phyloP scores from a whole-genome alignment of 768 basidiomycete species.

The Naematelia encephala region DNA sequence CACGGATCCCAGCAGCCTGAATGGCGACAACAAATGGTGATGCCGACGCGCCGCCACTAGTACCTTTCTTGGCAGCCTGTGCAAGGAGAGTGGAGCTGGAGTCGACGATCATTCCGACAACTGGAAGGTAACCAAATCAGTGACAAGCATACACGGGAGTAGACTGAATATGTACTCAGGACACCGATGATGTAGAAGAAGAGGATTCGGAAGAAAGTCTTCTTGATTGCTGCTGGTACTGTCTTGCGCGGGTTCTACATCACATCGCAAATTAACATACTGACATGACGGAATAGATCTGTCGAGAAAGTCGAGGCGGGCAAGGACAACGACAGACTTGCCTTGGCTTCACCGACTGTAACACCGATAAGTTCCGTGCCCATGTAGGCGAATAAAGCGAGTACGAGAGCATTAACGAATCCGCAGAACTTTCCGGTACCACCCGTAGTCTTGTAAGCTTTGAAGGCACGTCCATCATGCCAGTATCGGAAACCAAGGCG shows the following conservation, averaged over 20 bases:
- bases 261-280: not conserved
- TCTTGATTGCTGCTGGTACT: slow-evolving; percentile 42
- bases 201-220: slow-evolving; percentile 59
- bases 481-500: slow-evolving; percentile 55
- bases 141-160: not conserved
- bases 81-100: slow-evolving; percentile 56
- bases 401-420: slow-evolving; percentile 37
- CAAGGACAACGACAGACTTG: slow-evolving; percentile 6
- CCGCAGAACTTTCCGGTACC: slow-evolving; percentile 36
- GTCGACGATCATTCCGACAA: slow-evolving; percentile 69
- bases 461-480: slow-evolving; percentile 43
- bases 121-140: slow-evolving; percentile 36
- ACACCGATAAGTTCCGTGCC: slow-evolving; percentile 38
- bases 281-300: not conserved
- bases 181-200: slow-evolving; percentile 76
- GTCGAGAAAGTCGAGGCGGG: too few species aligned
- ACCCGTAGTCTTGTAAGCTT: slow-evolving; percentile 26
- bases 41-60: slow-evolving; percentile 31
- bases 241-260: slow-evolving; percentile 33
- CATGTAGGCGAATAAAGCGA: slow-evolving; percentile 35
- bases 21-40: slow-evolving; percentile 50
- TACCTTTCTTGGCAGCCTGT: slow-evolving; percentile 29
- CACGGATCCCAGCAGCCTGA: slow-evolving; percentile 44
- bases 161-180: slow-evolving; percentile 54
- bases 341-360: slow-evolving; percentile 35